Evolutionary conservation across 2,329 filamentous ascomycete genomes (phyloP).

Genomic region (Ophiosphaerella narmari): DNA sequence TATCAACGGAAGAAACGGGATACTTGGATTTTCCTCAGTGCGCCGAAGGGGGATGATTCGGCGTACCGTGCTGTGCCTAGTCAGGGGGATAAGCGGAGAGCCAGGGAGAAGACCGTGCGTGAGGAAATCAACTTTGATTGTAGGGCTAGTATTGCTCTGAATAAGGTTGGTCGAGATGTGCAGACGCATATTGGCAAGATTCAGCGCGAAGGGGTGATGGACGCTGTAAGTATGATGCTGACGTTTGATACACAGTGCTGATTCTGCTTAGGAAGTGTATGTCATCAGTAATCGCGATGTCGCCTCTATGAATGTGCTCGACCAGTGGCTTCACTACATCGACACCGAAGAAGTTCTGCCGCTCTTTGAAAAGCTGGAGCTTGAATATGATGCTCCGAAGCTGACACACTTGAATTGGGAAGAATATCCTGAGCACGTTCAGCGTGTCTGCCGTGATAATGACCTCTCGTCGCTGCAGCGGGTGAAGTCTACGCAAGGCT

Average conservation of each 20-base stretch:
- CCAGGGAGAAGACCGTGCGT: slow-evolving; percentile 30
- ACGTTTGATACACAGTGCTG: neutral
- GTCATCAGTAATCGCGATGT: slow-evolving; percentile 51
- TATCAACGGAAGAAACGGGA: slow-evolving; percentile 44
- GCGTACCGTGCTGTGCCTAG: slow-evolving; percentile 31
- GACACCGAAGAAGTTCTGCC: slow-evolving; percentile 47
- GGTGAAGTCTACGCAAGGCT: slow-evolving; percentile 15
- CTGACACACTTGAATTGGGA: slow-evolving; percentile 32
- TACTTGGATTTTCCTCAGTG: slow-evolving; percentile 46
- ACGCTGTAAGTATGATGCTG: slow-evolving; percentile 38
- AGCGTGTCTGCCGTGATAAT: slow-evolving; percentile 22
- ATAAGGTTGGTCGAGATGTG: slow-evolving; percentile 47
- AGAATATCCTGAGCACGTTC: slow-evolving; percentile 16
- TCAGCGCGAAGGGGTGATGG: slow-evolving; percentile 43
- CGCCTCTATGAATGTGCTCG: slow-evolving; percentile 43
- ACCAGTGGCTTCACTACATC: slow-evolving; percentile 49
- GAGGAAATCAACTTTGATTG: slow-evolving; percentile 37
- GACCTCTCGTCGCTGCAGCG: slow-evolving; percentile 19
- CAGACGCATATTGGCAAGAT: slow-evolving; percentile 46
- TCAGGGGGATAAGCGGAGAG: slow-evolving; percentile 25
- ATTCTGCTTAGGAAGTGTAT: slow-evolving; percentile 46
- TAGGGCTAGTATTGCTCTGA: slow-evolving; percentile 43
- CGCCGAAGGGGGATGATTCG: slow-evolving; percentile 38
- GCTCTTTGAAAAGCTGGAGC: slow-evolving; percentile 42
- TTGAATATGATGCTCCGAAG: slow-evolving; percentile 39